Percentiles rank a stretch among this genome's conserved stretches.
These are phyloP conservation scores for Aspergillus sp. DNA, from an alignment of 2,329 filamentous ascomycete species.

Conservation along the genomic window DNA sequence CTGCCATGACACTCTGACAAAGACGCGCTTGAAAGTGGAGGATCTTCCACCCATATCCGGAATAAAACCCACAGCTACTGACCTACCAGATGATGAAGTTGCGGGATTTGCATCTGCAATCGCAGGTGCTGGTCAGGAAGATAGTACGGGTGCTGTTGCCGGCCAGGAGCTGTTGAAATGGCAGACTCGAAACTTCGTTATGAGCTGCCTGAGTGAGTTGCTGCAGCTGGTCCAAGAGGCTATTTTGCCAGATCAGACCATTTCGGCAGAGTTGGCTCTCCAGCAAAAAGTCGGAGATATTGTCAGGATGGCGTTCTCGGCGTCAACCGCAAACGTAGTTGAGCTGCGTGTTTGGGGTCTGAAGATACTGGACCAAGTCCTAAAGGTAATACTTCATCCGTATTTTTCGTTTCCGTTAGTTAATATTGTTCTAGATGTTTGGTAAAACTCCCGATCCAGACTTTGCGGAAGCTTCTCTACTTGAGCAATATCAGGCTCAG, in stretches of 20 bases:
- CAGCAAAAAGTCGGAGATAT: slow-evolving; percentile 87
- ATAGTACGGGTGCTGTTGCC: slow-evolving; percentile 49
- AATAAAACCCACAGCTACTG: slow-evolving; percentile 56
- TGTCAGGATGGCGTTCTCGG: slow-evolving; percentile 94
- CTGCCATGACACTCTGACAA: slow-evolving; percentile 84
- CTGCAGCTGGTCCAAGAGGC: slow-evolving; percentile 77
- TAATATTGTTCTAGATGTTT: slow-evolving; percentile 65
- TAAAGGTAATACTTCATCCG: slow-evolving; percentile 57
- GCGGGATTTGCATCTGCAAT: slow-evolving; percentile 85
- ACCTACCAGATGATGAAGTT: slow-evolving; percentile 93
- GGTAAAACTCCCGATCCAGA: slow-evolving; percentile 94
- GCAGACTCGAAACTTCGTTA: slow-evolving; percentile 93
- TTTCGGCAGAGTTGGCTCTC: slow-evolving; percentile 72
- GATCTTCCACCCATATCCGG: slow-evolving; percentile 42
- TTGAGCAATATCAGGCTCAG: slow-evolving; percentile 98
- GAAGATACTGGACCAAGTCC: slow-evolving; percentile 87
- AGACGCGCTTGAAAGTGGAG: slow-evolving; percentile 70
- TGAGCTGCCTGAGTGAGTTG: slow-evolving; percentile 82
- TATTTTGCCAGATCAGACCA: slow-evolving; percentile 73
- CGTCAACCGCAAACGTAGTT: slow-evolving; percentile 88
- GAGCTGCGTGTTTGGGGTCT: slow-evolving; percentile 87
- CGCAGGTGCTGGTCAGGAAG: slow-evolving; percentile 60
- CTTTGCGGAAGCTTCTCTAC: slow-evolving; percentile 91
- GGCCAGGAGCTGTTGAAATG: slow-evolving; percentile 88
- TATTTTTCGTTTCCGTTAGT: background rate